Base-by-base conservation (phyloP, 2,329 filamentous ascomycete species). In the Pseudogymnoascus sp. region DNA sequence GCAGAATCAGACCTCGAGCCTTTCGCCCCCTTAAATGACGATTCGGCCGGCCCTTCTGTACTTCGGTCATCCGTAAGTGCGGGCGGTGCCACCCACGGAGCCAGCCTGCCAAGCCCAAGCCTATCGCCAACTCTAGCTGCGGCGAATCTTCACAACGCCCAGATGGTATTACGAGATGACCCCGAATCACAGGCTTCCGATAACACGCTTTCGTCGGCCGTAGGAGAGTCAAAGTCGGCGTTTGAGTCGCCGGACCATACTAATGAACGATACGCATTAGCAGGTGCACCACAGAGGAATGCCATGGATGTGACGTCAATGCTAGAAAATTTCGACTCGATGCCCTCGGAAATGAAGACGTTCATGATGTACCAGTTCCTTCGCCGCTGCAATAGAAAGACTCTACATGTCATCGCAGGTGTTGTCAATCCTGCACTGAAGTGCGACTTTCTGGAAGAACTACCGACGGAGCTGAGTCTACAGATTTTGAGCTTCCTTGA, bases 281-380 rank as follows among this genome's bases (percentile, higher is more conserved):
- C 36, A 36, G 16, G 72, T 16, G 43, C 43, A 50, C 43, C 43
- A 30, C 25, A 2, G 11, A 3, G 43, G 69, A 81, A 74, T 18
- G 73, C 93, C 18, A 83, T 92, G 75, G 90, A 95, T 68, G 89
- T 93, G n/a, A 89, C 89, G 6, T 84, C 81, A 14, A 90, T 99
- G 80, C 77, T 99, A 14, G 89, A 96, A 67, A 86, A 87, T 2
- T 99, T 97, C 69, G 93, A 97, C 72, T 84, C 88, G 6, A 89
- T 99, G 81, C 92, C 93, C 1, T 85, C 89, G 47, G 88, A 94
- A 69, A 86, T 99, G 83, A 94, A 99, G 75, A 89, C 89, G 0
- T 96, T 96, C 71, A 87, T 99, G 76, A 96, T 99, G 86, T 97
- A 95, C 72, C 93, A 99, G 71, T 85, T 99, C 61, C 81, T 99